Evolutionary conservation across 805 yeast genomes (phyloP).

Genomic region (Starmerella sirachaensis): DNA sequence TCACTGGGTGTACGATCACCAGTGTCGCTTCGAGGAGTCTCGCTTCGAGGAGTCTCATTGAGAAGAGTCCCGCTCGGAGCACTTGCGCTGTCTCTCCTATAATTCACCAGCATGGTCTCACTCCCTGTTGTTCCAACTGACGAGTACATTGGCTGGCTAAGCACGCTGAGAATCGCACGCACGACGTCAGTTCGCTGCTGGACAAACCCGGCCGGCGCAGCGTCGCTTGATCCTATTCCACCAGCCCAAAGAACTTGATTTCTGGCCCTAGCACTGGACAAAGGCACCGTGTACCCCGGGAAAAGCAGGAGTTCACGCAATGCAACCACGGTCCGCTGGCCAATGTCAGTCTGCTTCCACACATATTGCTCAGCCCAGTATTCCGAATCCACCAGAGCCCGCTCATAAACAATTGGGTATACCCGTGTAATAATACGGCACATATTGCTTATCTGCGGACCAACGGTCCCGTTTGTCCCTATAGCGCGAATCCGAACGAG

Average conservation of each 20-base stretch:
- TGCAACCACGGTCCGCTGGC: constrained; percentile 28
- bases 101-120: no score
- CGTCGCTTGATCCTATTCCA: constrained; percentile 48
- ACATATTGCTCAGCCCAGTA: constrained; percentile 25
- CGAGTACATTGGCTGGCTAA: constrained; percentile 52
- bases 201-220: constrained; percentile 33
- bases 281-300: constrained; percentile 43
- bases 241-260: constrained; percentile 53
- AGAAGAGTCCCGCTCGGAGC: no score
- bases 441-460: constrained; percentile 42
- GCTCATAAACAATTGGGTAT: constrained; percentile 58
- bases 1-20: no score
- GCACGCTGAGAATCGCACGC: constrained; percentile 46
- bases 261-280: constrained; percentile 2
- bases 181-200: constrained; percentile 57
- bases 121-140: not conserved
- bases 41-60: no score
- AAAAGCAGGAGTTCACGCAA: constrained; percentile 42
- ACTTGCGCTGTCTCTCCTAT: no score
- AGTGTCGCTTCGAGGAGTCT: no score
- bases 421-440: constrained; percentile 51
- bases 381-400: constrained; percentile 17
- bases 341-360: constrained; percentile 15
- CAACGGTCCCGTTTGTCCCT: constrained; percentile 19
- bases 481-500: constrained; percentile 25